Conservation (phyloP, 176 grass and related monocot species). For the Secale cereale region DNA sequence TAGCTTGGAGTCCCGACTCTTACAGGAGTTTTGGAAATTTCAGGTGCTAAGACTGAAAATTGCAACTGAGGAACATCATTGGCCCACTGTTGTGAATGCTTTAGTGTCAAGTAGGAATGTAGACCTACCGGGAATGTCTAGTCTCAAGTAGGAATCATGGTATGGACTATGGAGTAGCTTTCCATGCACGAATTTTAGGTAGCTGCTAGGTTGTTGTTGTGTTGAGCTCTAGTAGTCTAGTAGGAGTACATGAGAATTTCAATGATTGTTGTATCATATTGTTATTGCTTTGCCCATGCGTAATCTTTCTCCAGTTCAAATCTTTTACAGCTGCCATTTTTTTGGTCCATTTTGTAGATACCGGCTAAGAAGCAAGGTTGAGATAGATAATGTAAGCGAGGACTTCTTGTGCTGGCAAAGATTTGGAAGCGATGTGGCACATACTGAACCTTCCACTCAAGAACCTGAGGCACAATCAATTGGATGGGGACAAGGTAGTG, state of each 20-base stretch:
- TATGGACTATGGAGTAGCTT: not conserved
- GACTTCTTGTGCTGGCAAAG: conserved; percentile 87
- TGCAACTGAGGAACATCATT: not conserved
- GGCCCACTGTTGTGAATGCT: not conserved
- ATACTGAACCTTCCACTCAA: conserved; percentile 43
- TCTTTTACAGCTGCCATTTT: too few species aligned
- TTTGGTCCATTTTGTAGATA: conserved; percentile 26
- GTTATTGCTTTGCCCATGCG: not conserved
- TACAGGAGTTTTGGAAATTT: not conserved
- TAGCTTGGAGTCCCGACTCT: not conserved
- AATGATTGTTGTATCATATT: not conserved
- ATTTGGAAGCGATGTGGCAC: conserved; percentile 48
- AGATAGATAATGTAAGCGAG: conserved; percentile 72
- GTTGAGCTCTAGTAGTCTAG: not conserved
- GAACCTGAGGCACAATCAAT: conserved; percentile 69
- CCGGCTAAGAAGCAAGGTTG: conserved; percentile 74
- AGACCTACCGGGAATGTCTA: not conserved
- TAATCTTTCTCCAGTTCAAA: not conserved
- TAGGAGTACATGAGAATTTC: not conserved
- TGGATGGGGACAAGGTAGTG: conserved; percentile 74
- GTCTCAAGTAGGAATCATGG: not conserved
- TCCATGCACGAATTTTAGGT: not conserved
- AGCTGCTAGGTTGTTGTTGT: not conserved
- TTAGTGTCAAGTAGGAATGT: too few species aligned
- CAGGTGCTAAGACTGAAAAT: not conserved